Percentiles rank a stretch among this genome's conserved stretches.
Conservation (phyloP, 306 rosid genomes). For the Urtica urens region DNA sequence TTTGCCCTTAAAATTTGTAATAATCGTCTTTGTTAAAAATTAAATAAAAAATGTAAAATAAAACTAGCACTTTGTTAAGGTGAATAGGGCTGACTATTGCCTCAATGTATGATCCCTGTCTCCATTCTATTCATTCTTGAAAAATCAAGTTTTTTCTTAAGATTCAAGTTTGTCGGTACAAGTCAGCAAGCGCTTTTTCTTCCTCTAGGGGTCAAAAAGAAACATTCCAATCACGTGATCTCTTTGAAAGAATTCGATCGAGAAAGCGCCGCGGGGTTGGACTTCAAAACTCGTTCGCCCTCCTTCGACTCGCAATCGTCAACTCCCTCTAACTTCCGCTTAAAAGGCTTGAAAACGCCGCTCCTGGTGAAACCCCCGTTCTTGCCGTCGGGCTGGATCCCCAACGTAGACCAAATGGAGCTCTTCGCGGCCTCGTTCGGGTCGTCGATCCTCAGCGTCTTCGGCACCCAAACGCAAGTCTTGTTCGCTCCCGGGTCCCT, state of each 20-base stretch:
- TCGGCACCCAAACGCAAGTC: conserved; percentile 58
- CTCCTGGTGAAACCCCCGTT: conserved; percentile 29
- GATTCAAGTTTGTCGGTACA: too few relatives aligned
- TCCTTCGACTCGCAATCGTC: conserved; percentile 18
- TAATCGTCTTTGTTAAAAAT: too few relatives aligned
- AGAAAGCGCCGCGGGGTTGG: conserved; percentile 53
- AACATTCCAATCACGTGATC: conserved; percentile 27
- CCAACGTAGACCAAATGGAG: conserved; percentile 50
- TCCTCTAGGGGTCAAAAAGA: too few relatives aligned
- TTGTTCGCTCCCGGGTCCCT: conserved; percentile 23
- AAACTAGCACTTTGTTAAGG: too few relatives aligned
- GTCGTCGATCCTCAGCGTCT: conserved; percentile 46
- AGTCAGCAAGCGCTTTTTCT: too few relatives aligned
- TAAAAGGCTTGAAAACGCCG: conserved; percentile 46
- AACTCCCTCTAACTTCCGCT: conserved; percentile 21
- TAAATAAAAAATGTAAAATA: too few relatives aligned
- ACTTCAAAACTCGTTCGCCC: conserved; percentile 32
- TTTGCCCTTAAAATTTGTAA: too few relatives aligned
- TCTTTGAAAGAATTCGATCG: conserved; percentile 46
- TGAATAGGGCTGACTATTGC: too few relatives aligned
- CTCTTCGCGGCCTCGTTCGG: conserved; percentile 51
- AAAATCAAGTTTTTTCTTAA: too few relatives aligned
- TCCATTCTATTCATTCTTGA: too few relatives aligned
- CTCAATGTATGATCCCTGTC: too few relatives aligned
- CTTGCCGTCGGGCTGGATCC: conserved; percentile 21